Conservation (phyloP, 176 grass and related monocot species). For the Areca catechu region DNA sequence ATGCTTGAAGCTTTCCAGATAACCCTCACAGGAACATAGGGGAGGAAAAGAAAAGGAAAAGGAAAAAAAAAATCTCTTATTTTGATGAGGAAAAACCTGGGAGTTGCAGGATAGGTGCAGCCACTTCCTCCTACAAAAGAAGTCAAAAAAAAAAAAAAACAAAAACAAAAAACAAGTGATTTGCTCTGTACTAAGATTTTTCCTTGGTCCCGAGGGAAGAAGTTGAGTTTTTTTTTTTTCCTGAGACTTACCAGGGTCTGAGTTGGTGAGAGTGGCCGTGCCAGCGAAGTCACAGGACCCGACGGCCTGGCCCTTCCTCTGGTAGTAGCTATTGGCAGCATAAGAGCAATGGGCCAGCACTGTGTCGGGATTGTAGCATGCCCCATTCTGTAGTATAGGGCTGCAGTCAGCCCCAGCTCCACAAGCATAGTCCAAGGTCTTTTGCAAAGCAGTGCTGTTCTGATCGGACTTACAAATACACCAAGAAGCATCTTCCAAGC, state of each 20-base stretch:
- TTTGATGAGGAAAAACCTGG: slow-evolving; percentile 4
- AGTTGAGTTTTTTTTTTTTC: no score
- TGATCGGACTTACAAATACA: slow-evolving; percentile 41
- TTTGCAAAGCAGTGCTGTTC: slow-evolving; percentile 33
- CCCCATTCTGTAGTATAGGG: slow-evolving; percentile 29
- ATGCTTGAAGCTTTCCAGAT: background rate
- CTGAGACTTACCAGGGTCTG: slow-evolving; percentile 39
- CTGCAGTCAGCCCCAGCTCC: slow-evolving; percentile 57
- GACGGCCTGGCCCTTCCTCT: slow-evolving; percentile 31
- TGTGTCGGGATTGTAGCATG: slow-evolving; percentile 37
- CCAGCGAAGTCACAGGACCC: slow-evolving; percentile 62
- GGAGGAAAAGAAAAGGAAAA: background rate
- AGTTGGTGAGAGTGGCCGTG: slow-evolving; percentile 27
- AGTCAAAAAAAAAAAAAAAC: background rate
- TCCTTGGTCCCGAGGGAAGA: no score
- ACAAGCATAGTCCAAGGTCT: slow-evolving; percentile 52
- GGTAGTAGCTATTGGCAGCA: slow-evolving; percentile 78
- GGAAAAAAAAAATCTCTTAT: background rate
- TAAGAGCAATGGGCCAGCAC: slow-evolving; percentile 49
- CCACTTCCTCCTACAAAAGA: slow-evolving; percentile 8
- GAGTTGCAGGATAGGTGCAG: slow-evolving; percentile 18
- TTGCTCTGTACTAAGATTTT: no score
- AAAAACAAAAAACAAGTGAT: background rate
- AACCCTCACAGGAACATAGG: background rate
- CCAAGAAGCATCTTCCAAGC: slow-evolving; percentile 28